A percentile compares a stretch with the other conserved stretches of the same genome.
Evolutionary conservation across 257 asterid species (phyloP).

Genomic region (Solanum phureja): DNA sequence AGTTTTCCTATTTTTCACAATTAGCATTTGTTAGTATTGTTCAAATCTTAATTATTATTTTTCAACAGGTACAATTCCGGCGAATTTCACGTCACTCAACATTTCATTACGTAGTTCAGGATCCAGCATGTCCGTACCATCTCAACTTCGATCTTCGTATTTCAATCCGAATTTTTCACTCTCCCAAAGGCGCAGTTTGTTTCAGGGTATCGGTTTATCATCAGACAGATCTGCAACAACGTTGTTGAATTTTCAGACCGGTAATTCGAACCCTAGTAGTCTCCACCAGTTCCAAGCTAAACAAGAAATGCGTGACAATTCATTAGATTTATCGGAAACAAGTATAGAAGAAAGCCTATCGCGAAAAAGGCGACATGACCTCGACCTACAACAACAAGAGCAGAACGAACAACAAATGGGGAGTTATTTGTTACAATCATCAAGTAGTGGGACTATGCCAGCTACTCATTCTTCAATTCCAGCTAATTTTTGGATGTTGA

Average conservation of each 20-base stretch:
- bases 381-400: slow-evolving; percentile 13
- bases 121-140: slow-evolving; percentile 87
- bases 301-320: slow-evolving; percentile 43
- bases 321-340: slow-evolving; percentile 32
- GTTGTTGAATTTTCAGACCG: slow-evolving; percentile 50
- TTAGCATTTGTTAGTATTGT: neutral
- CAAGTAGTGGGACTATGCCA: slow-evolving; percentile 64
- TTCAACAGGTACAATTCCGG: slow-evolving; percentile 58
- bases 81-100: slow-evolving; percentile 81
- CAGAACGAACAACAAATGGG: slow-evolving; percentile 58
- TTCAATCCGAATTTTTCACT: slow-evolving; percentile 49
- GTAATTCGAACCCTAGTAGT: slow-evolving; percentile 29
- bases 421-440: slow-evolving; percentile 60
- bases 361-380: slow-evolving; percentile 39
- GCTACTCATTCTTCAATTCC: slow-evolving; percentile 64
- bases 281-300: slow-evolving; percentile 35
- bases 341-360: slow-evolving; percentile 33
- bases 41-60: neutral
- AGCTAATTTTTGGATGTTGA: slow-evolving; percentile 88
- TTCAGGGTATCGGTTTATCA: slow-evolving; percentile 50
- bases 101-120: slow-evolving; percentile 88
- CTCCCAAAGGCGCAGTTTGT: slow-evolving; percentile 42
- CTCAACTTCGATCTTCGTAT: slow-evolving; percentile 69
- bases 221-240: slow-evolving; percentile 50
- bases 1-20: neutral